Base-by-base conservation (phyloP, 2,329 filamentous ascomycete species). In the Colletotrichum sansevieriae region DNA sequence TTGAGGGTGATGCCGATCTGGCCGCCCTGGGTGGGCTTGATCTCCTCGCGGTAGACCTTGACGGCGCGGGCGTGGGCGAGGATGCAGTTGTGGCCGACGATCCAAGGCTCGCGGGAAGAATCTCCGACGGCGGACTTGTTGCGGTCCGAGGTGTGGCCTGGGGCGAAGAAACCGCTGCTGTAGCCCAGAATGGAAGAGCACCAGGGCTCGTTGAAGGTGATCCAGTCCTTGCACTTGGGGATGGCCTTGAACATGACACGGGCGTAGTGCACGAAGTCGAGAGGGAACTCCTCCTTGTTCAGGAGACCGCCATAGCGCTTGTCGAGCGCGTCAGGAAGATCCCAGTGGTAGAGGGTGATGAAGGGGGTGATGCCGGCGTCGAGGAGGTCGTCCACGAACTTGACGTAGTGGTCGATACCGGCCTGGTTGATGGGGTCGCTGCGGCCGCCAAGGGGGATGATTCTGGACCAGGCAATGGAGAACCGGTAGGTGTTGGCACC, bases 151-250 rank as follows among this genome's bases (percentile, higher is more conserved):
- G 90, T 93, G 76, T 88, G 90, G n/a, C 94, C 94, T 1, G 94
- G 94, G 11, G 94, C 94, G 76, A 95, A 94, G 71, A 89, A 83
- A 33, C 94, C 94, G 47, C 87, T 88, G 76, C 87, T 92, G 81
- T 95, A 96, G 41, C 93, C 93, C 47, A 96, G 85, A 70, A 96
- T 90, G 60, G 91, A 89, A 71, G 89, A 92, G 81, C 93, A 97
- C 90, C 92, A 96, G 3, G 94, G 94, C 83, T 97, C 93, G 78
- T 96, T 96, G 82, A 95, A 94, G 29, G 93, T 96, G 78, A 95
- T 93, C 94, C 94, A 97, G 81, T 93, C 86, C 83, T 94, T 93
- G 75, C 94, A 93, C 79, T 90, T 91, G 62, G 90, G 87, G 56
- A 97, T 85, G 1, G 90, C 88, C 76, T 91, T 85, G 82, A 94